Conservation (phyloP, 306 rosid species). For the Hylodesmum podocarpum region DNA sequence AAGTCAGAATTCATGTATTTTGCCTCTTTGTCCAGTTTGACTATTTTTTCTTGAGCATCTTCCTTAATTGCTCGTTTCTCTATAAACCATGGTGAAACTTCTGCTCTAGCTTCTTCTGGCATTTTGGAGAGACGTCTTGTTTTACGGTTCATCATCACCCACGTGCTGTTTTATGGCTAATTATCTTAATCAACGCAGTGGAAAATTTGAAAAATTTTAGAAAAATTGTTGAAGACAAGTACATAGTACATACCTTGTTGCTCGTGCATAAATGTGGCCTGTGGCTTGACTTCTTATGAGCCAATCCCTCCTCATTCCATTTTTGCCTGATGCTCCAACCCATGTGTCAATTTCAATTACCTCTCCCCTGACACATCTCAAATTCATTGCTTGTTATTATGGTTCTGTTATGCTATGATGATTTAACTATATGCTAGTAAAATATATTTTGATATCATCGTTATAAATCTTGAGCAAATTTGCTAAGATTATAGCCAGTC, state of each 20-base stretch:
- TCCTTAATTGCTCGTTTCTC: conserved; percentile 76
- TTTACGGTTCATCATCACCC: conserved; percentile 96
- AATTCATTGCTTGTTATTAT: conserved; percentile 21
- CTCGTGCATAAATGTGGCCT: conserved; percentile 69
- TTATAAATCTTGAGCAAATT: neutral
- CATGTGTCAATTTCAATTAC: conserved; percentile 86
- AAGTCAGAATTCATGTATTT: conserved; percentile 61
- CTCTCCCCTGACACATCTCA: conserved; percentile 76
- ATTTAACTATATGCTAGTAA: neutral
- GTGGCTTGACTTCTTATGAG: conserved; percentile 78
- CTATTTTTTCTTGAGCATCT: conserved; percentile 62
- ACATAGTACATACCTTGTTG: conserved; percentile 57
- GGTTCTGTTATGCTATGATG: neutral
- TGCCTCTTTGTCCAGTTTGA: conserved; percentile 70
- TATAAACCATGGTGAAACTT: conserved; percentile 85
- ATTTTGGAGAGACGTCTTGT: conserved; percentile 92
- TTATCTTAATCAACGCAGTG: conserved; percentile 23
- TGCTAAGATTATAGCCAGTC: neutral
- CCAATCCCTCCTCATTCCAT: conserved; percentile 96
- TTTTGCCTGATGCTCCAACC: conserved; percentile 97
- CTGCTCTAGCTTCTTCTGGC: conserved; percentile 88
- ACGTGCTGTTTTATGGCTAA: conserved; percentile 62
- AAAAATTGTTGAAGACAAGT: neutral
- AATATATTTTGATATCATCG: neutral
- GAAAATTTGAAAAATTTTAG: neutral